Evolutionary conservation across 2,329 filamentous ascomycete species (phyloP).

Genomic region (Diaporthe sp.): DNA sequence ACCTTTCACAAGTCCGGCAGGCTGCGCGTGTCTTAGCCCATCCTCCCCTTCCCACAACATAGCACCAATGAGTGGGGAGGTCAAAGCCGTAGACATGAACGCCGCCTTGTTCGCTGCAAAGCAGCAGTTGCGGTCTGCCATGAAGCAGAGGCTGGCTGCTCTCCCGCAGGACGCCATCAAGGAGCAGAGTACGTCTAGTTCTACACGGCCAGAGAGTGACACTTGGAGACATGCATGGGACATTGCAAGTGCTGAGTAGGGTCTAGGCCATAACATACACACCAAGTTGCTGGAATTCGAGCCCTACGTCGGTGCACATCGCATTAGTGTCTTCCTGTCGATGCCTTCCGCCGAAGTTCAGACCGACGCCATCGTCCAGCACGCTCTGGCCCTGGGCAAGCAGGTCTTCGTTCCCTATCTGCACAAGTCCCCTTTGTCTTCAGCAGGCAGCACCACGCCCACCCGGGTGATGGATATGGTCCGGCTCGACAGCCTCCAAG

Average conservation of each 20-base stretch:
- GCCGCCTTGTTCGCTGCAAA: constrained; percentile 77
- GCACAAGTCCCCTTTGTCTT: constrained; percentile 68
- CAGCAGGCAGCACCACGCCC: constrained; percentile 66
- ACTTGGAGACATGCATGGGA: constrained; percentile 45
- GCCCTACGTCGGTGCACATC: constrained; percentile 81
- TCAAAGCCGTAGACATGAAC: constrained; percentile 56
- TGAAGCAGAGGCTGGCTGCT: constrained; percentile 75
- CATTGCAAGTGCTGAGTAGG: constrained; percentile 35
- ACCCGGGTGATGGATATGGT: constrained; percentile 94
- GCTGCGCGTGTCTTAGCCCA: neutral
- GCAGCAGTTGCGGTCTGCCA: constrained; percentile 78
- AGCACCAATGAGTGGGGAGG: constrained; percentile 36
- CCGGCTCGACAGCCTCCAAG: constrained; percentile 77
- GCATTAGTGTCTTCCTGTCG: constrained; percentile 89
- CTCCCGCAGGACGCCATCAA: constrained; percentile 74
- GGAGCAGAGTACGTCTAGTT: constrained; percentile 75
- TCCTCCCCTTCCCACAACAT: constrained; percentile 2
- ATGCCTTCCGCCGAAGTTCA: constrained; percentile 93
- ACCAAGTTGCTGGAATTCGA: constrained; percentile 75
- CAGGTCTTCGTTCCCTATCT: constrained; percentile 93
- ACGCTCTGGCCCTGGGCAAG: constrained; percentile 84
- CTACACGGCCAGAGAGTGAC: constrained; percentile 18
- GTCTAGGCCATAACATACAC: constrained; percentile 75
- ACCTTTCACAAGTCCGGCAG: neutral
- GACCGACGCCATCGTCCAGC: constrained; percentile 83